These are phyloP conservation scores for Akanthomyces uredinophilus DNA, from an alignment of 2,329 filamentous ascomycete genomes.

Conservation along the genomic window DNA sequence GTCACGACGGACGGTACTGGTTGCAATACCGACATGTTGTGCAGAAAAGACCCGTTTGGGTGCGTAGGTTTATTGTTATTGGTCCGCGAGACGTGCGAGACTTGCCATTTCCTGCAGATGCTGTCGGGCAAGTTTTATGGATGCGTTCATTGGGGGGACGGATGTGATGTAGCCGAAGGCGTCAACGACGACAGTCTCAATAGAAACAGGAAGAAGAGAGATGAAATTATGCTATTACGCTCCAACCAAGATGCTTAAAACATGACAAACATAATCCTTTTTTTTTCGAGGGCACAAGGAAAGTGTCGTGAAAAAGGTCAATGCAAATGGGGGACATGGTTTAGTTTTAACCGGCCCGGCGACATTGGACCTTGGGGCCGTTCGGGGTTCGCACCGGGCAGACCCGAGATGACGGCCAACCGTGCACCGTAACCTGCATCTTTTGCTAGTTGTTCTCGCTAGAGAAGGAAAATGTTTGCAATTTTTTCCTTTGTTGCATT, in stretches of 20 bases:
- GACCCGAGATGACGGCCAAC: background rate
- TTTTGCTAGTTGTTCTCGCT: background rate
- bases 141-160: background rate
- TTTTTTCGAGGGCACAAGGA: background rate
- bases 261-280: background rate
- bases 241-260: too few species aligned
- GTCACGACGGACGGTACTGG: constrained; percentile 4
- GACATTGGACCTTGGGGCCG: background rate
- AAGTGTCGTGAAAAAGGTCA: background rate
- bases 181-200: too few species aligned
- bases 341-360: background rate
- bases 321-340: background rate
- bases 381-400: constrained; percentile 1
- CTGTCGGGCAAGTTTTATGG: background rate
- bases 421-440: background rate
- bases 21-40: constrained; percentile 1
- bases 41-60: background rate
- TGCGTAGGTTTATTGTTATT: background rate
- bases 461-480: background rate
- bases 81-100: background rate
- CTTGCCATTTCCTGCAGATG: background rate
- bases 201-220: too few species aligned
- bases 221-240: too few species aligned
- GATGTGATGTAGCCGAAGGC: too few species aligned
- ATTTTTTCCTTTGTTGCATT: too few species aligned